Base-by-base conservation (phyloP, 2,329 filamentous ascomycete species). In the Colletotrichum limetticola region DNA sequence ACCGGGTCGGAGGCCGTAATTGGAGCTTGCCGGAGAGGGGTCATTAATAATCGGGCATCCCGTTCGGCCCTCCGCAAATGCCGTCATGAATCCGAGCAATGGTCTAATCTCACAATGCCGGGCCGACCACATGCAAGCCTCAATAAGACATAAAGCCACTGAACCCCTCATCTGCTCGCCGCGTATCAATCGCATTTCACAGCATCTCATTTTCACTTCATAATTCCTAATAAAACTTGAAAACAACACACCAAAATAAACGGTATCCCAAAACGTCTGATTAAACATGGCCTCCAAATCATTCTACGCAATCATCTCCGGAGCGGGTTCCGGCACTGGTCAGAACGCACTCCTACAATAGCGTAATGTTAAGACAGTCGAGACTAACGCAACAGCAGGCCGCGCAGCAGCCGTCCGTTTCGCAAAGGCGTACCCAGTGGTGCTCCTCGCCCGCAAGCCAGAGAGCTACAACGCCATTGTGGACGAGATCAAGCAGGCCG, bases 261-360 rank as follows among this genome's bases (percentile, higher is more conserved):
- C 35, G 22, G 14, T 12, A 66, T 26, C 24, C 28, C 19, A 42
- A 32, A n/a, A 7, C 11, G 53, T 56, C 53, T 37, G 55, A 11
- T 22, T 5, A 14, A 74, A 6, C 26, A 81, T 80, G 78, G 74
- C 79, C 7, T 79, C 81, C 73, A 82, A 81, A 52, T 69, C 70
- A 28, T 75, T 93, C 77, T 93, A 91, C 80, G 90, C 92, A 63
- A 84, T 95, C 73, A 83, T 95, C 71, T 92, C 92, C 12, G 93
- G 93, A 68, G 92, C 91, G 55, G 93, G 93, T n/a, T 85, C 91
- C 6, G 93, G 93, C 72, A 95, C 90, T 58, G 85, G 85, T 85
- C 78, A 58, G 58, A n/a, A 14, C 32, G 14, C 26, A 84, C 94
- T 71, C 82, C 95, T 70, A 91, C 91, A 7, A 93, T 93, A 66